phyloP scores from a whole-genome alignment of 441 rosid species.

The Populus hybrid region DNA sequence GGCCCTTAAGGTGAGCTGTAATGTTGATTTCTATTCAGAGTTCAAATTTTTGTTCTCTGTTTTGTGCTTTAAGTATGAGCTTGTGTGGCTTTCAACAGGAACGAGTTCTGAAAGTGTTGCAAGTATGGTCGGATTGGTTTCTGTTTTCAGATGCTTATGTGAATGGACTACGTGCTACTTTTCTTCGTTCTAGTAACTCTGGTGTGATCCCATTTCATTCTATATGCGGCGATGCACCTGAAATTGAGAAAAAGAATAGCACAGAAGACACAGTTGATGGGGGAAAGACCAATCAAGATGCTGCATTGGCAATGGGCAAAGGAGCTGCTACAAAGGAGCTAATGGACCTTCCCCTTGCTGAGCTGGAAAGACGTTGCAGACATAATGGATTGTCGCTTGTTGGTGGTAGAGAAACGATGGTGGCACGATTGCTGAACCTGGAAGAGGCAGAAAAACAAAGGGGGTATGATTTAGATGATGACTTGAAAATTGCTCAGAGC shows the following conservation, averaged over 20 bases:
- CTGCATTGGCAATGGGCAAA: constrained; percentile 96
- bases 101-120: constrained; percentile 94
- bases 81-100: constrained; percentile 50
- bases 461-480: constrained; percentile 78
- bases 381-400: constrained; percentile 97
- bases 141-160: constrained; percentile 99
- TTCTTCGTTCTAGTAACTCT: constrained; percentile 85
- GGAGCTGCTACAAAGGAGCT: constrained; percentile 92
- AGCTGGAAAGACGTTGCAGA: constrained; percentile 97
- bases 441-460: constrained; percentile 98
- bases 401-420: constrained; percentile 99
- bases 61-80: constrained; percentile 7
- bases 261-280: constrained; percentile 49
- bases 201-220: constrained; percentile 90
- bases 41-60: not conserved
- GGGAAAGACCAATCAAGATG: constrained; percentile 65
- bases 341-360: constrained; percentile 84
- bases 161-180: constrained; percentile 90
- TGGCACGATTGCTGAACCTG: constrained; percentile 83
- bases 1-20: constrained; percentile 76
- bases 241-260: constrained; percentile 61
- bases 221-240: constrained; percentile 82
- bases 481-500: constrained; percentile 54
- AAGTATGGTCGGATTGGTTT: constrained; percentile 99
- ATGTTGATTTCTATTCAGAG: constrained; percentile 6